Base-by-base conservation (phyloP, 805 yeast species). In the Pichia occidentalis region DNA sequence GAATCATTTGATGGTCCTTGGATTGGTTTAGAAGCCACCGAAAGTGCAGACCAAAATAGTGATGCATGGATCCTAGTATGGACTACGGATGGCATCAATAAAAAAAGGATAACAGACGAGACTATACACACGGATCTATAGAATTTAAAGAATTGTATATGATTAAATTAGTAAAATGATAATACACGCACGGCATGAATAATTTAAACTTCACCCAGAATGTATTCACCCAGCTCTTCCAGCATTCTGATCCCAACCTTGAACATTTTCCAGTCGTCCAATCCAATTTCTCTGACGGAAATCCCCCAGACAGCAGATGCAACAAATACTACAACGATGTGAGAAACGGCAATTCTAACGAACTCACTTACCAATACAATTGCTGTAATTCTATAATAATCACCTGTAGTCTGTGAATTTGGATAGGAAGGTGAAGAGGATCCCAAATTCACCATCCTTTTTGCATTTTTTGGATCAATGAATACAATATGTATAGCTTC, bases 1-100 rank as follows among this genome's bases (percentile, higher is more conserved):
- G 73, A 71, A 34, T 72, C 75, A 5, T 61, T 90, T 31, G 95
- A 86, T 47, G 95, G 95, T 0, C 96, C 97, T 0, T 75, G 94
- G 74, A 65, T 88, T 24, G 82, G 80, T 1, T 64, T 79, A 12
- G 86, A 80, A 44, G 76, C 76, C 2, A 68, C 67, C 21, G 70
- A 71, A 43, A 64, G 71, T 26, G 23, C 24, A 9, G 7, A 22
- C 25, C 5, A 7, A 32, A 20, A 26, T 11, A 25, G 20, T 26
- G 43, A 39, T 35, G 27, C 31, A 22, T 39, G 43, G 43, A 63
- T 39, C 17, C 35, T 75, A 14, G 63, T 71, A 48, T 76, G 73
- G 7, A 67, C 71, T 39, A 46, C 41, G 11, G 61, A 61, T 40
- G 64, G 64, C 13, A 50, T 58, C 10, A 37, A 56, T 12, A 43